Conservation (phyloP, 345 rosid species). For the Brassica incana region DNA sequence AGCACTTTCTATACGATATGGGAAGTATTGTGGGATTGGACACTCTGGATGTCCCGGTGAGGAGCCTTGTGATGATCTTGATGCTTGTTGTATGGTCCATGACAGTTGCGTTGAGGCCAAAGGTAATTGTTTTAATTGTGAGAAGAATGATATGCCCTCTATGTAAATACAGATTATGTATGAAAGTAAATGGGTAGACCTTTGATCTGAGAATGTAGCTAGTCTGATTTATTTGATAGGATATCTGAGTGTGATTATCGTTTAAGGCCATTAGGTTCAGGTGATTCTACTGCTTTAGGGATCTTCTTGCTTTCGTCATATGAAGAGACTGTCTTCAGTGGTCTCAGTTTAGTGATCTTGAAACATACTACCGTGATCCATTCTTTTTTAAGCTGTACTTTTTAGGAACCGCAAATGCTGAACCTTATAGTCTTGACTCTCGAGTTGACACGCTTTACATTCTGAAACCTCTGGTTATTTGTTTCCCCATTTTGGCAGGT, state of each 20-base stretch:
- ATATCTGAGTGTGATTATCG: too few species aligned
- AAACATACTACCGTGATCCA: not conserved
- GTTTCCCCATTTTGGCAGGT: slow-evolving; percentile 44
- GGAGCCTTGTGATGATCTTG: slow-evolving; percentile 90
- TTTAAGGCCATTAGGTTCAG: not conserved
- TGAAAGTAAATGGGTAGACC: too few species aligned
- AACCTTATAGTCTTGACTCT: not conserved
- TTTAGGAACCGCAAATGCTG: not conserved
- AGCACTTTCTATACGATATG: slow-evolving; percentile 60
- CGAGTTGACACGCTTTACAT: not conserved
- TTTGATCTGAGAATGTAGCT: too few species aligned
- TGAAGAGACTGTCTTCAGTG: not conserved
- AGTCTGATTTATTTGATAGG: too few species aligned
- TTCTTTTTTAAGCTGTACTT: not conserved
- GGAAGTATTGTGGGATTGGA: slow-evolving; percentile 93
- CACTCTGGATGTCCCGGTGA: slow-evolving; percentile 94
- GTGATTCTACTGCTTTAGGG: not conserved
- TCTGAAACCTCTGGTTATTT: not conserved
- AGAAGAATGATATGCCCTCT: too few species aligned
- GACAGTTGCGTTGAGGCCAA: slow-evolving; percentile 76
- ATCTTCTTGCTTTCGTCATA: not conserved
- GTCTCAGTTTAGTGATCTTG: not conserved
- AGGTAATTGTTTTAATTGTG: slow-evolving; percentile 42
- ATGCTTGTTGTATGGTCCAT: slow-evolving; percentile 89
- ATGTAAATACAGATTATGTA: too few species aligned